Percentiles rank a stretch among this genome's conserved stretches.
Evolutionary conservation across 2,329 filamentous ascomycete species (phyloP).

Genomic region (Aureobasidium melanogenum): DNA sequence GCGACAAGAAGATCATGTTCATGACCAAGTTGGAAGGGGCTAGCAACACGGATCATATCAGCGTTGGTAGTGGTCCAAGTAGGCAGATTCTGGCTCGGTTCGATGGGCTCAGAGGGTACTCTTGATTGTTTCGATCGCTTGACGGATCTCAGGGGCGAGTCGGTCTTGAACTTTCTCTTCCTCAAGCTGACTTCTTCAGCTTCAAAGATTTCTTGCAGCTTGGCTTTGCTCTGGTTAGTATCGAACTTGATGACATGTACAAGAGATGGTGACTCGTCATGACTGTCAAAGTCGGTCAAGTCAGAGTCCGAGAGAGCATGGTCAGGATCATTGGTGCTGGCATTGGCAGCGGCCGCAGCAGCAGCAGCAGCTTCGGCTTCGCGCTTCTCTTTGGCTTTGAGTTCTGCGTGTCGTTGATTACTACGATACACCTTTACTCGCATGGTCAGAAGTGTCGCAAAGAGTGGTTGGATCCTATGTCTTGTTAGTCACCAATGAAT

Average conservation of each 20-base stretch:
- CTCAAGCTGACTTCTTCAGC: neutral
- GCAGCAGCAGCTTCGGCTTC: neutral
- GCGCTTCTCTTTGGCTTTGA: neutral
- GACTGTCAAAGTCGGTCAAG: constrained; percentile 1
- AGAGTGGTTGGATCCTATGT: neutral
- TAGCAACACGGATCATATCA: neutral
- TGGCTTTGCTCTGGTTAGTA: neutral
- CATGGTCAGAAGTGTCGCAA: neutral
- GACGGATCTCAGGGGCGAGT: neutral
- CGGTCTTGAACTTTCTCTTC: neutral
- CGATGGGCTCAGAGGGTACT: neutral
- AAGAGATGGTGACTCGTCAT: neutral
- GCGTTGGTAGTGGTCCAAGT: neutral
- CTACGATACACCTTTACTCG: neutral
- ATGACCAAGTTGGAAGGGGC: neutral
- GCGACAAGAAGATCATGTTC: neutral
- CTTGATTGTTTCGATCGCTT: neutral
- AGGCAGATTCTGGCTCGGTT: neutral
- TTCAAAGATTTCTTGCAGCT: neutral
- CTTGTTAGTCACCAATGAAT: neutral
- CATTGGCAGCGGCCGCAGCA: neutral
- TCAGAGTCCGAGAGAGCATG: neutral
- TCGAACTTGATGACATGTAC: neutral
- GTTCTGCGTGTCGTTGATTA: neutral
- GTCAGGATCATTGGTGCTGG: neutral